Conservation (phyloP, 78 protist genomes). For the Acrasis kona region DNA sequence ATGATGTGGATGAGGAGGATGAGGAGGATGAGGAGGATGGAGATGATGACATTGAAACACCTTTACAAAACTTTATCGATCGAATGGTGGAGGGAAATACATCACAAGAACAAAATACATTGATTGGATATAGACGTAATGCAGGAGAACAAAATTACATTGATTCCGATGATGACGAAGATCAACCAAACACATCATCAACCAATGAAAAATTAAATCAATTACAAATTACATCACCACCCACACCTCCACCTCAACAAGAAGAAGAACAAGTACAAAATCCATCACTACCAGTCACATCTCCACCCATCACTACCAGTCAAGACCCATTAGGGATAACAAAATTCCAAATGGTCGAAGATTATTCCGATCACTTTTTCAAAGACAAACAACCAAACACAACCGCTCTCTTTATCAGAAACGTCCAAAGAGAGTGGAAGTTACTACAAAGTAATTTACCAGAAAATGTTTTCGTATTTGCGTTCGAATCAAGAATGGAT, state of each 20-base stretch:
- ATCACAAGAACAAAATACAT: neutral
- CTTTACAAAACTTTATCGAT: neutral
- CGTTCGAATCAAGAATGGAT: neutral
- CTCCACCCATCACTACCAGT: too few species aligned
- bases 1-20: neutral
- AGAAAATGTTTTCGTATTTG: constrained; percentile 8
- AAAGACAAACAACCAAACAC: neutral
- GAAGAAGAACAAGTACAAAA: too few species aligned
- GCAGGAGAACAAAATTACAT: neutral
- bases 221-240: too few species aligned
- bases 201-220: too few species aligned
- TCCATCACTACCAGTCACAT: too few species aligned
- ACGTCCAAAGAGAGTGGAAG: constrained; percentile 25
- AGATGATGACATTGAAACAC: neutral
- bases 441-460: constrained; percentile 5
- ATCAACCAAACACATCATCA: neutral
- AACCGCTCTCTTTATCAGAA: neutral
- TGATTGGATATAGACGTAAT: neutral
- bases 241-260: too few species aligned
- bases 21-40: neutral
- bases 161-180: neutral
- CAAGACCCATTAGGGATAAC: too few species aligned
- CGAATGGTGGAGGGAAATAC: neutral
- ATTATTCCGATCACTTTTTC: neutral
- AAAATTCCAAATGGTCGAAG: neutral